phyloP scores from a whole-genome alignment of 179 eudicot species.

The Heliamphora pulchella region DNA sequence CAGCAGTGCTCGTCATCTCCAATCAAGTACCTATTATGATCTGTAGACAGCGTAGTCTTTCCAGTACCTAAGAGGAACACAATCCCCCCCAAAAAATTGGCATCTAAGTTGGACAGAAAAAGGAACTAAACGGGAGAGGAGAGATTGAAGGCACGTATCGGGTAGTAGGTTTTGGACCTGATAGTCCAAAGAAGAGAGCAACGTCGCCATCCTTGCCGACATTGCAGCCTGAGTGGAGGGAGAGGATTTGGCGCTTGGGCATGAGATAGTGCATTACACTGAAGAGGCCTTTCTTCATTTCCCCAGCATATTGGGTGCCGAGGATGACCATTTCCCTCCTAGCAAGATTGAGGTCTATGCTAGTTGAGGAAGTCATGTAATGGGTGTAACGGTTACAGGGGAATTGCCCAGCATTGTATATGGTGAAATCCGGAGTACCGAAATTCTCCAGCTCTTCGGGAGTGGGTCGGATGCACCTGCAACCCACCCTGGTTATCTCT shows the following conservation, averaged over 20 bases:
- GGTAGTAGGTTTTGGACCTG: constrained; percentile 34
- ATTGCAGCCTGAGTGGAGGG: constrained; percentile 90
- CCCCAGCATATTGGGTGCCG: constrained; percentile 98
- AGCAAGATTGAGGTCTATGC: constrained; percentile 78
- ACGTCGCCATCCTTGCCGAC: constrained; percentile 90
- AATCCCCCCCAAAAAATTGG: too few relatives aligned
- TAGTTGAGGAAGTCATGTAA: constrained; percentile 95
- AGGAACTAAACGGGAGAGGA: too few relatives aligned
- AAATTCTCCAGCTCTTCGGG: constrained; percentile 83
- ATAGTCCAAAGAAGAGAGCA: constrained; percentile 91
- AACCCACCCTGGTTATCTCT: constrained; percentile 25
- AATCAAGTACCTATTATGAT: constrained; percentile 73
- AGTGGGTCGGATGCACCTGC: constrained; percentile 96
- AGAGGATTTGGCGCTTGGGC: constrained; percentile 85
- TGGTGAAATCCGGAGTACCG: constrained; percentile 91
- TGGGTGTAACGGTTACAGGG: constrained; percentile 95
- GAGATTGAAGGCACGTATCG: too few relatives aligned
- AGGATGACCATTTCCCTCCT: constrained; percentile 94
- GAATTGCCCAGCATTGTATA: constrained; percentile 92
- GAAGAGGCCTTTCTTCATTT: constrained; percentile 95
- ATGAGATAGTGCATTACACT: constrained; percentile 93
- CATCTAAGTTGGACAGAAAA: too few relatives aligned
- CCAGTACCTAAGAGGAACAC: constrained; percentile 58
- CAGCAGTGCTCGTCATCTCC: constrained; percentile 98
- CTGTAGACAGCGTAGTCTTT: constrained; percentile 87